Evolutionary conservation across 176 grass and related monocot species (phyloP).

Genomic region (Eleusine coracana): DNA sequence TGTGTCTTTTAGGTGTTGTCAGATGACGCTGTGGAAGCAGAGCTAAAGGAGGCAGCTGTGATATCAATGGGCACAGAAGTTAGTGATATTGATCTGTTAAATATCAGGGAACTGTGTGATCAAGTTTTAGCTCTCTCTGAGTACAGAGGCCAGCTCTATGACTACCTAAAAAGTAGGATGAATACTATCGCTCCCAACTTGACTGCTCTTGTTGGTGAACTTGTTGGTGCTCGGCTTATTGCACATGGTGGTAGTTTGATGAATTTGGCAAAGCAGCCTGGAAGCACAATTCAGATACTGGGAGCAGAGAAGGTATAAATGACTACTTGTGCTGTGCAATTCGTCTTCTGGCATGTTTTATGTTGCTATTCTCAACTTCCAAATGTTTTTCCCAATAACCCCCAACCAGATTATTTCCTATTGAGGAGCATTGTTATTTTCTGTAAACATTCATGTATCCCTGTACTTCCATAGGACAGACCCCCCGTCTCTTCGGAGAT

Average conservation of each 20-base stretch:
- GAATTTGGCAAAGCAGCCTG: constrained; percentile 89
- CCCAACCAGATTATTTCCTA: no score
- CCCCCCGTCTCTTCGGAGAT: no score
- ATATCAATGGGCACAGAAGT: constrained; percentile 99
- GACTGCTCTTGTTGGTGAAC: constrained; percentile 84
- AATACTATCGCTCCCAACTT: constrained; percentile 94
- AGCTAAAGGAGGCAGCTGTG: constrained; percentile 75
- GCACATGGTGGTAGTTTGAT: constrained; percentile 88
- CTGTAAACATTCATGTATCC: no score
- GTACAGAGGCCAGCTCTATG: constrained; percentile 83
- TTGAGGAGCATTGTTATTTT: no score
- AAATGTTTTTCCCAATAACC: not conserved
- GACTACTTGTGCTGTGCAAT: not conserved
- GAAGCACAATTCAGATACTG: constrained; percentile 95
- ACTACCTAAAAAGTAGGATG: constrained; percentile 85
- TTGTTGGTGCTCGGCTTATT: constrained; percentile 94
- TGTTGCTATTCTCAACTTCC: not conserved
- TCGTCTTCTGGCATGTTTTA: not conserved
- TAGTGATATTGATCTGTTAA: constrained; percentile 75
- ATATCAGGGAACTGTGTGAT: constrained; percentile 82
- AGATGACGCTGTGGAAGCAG: constrained; percentile 65
- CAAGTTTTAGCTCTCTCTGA: constrained; percentile 93
- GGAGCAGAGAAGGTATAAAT: constrained; percentile 86
- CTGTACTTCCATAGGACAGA: no score
- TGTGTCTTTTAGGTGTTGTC: constrained; percentile 59